Base-by-base conservation (phyloP, 2,329 filamentous ascomycete genomes). In the Lasiodiplodia gonubiensis region DNA sequence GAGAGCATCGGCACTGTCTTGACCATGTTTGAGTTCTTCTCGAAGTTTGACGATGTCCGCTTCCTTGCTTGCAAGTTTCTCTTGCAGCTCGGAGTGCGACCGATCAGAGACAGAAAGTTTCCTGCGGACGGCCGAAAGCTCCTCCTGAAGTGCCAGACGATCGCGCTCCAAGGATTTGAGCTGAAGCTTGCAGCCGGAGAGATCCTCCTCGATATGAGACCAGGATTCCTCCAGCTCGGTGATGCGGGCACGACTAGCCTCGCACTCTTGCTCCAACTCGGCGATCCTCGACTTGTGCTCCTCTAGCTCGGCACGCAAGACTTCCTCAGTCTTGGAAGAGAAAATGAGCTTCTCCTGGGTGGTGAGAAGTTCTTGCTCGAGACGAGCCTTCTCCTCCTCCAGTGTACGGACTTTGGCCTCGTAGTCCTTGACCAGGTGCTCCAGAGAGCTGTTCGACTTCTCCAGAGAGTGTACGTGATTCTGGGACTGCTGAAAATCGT, bases 321-420 rank as follows among this genome's bases (percentile, higher is more conserved):
- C 67, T 14, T 69, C 67, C 55, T 75, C 74, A 0, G 74, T 71
- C 7, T 67, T 68, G 0, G 61, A 51, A 11, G 74, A 70, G 10
- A 68, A 66, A 2, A 70, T 67, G 4, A 78, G 69, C 7, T 75
- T 72, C 35, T 66, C 51, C 42, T 74, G 72, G 0, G 73, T 74
- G 8, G 69, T 64, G 16, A 71, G 67, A 3, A 79, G 64, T 1
- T 68, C 71, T 35, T 72, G 69, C 25, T 75, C 72, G 1, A 76
- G 67, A 2, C 67, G 61, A 11, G 66, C 68, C 48, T 72, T 74
- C 5, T 76, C 76, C 16, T 70, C 71, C 64, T 78, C 74, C 46
- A 79, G 66, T 16, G 70, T 59, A 23, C 69, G 68, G 33, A 78
- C 75, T 12, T 75, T 75, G 3, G 70, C 67, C 68, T 76, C 73